A percentile compares a stretch with the other conserved stretches of the same genome.
Conservation (phyloP, 2,329 filamentous ascomycete species). For the Didymosphaeria variabile region DNA sequence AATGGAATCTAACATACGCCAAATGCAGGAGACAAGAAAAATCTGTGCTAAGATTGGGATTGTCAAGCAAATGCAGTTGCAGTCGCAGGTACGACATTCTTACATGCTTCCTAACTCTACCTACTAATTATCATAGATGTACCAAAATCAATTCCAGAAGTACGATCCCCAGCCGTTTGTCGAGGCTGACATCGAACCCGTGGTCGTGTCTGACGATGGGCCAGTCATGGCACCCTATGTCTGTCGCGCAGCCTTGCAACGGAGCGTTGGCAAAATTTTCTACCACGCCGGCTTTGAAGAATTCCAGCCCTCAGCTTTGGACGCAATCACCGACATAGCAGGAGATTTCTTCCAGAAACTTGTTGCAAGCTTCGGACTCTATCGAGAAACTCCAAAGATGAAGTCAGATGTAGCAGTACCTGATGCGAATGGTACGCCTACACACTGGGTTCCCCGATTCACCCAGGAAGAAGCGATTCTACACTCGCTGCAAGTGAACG, state of each 20-base stretch:
- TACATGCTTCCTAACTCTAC: slow-evolving; percentile 1
- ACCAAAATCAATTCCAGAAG: slow-evolving; percentile 97
- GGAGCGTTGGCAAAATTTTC: slow-evolving; percentile 92
- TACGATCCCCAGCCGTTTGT: slow-evolving; percentile 90
- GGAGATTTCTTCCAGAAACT: slow-evolving; percentile 90
- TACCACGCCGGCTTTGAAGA: slow-evolving; percentile 98
- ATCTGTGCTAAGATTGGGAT: slow-evolving; percentile 96
- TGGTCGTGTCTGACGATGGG: slow-evolving; percentile 87
- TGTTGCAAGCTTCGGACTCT: slow-evolving; percentile 79
- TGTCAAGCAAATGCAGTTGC: slow-evolving; percentile 99
- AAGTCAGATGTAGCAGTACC: slow-evolving; percentile 56
- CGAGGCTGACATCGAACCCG: slow-evolving; percentile 86
- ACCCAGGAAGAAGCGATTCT: slow-evolving; percentile 86
- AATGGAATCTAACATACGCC: slow-evolving; percentile 89
- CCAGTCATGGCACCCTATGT: slow-evolving; percentile 85
- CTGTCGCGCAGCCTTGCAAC: slow-evolving; percentile 84
- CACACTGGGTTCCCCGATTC: slow-evolving; percentile 71
- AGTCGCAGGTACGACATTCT: slow-evolving; percentile 76
- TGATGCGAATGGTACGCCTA: slow-evolving; percentile 38
- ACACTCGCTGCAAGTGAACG: slow-evolving; percentile 85
- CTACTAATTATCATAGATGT: slow-evolving; percentile 68
- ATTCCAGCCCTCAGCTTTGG: slow-evolving; percentile 91
- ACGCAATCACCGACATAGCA: slow-evolving; percentile 88
- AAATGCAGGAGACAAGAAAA: slow-evolving; percentile 97
- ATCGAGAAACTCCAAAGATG: slow-evolving; percentile 83